Conservation (phyloP, 2,329 filamentous ascomycete genomes). For the Didymella glomerata region DNA sequence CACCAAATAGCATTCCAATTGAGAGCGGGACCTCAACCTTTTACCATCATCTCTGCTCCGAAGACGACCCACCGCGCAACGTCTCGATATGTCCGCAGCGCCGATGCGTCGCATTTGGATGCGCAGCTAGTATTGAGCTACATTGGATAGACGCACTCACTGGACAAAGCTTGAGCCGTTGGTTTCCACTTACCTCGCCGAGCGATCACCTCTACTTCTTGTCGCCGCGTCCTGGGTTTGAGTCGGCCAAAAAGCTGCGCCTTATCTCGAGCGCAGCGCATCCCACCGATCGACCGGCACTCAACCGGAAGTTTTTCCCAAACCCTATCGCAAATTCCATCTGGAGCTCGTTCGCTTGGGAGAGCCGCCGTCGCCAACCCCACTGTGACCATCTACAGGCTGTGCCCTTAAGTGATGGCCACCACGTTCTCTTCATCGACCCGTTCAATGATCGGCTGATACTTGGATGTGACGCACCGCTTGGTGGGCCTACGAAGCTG, state of each 20-base stretch:
- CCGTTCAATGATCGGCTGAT: conserved; percentile 64
- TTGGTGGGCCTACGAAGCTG: conserved; percentile 65
- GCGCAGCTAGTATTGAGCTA: conserved; percentile 68
- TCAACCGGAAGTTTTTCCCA: conserved; percentile 35
- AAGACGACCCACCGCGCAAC: conserved; percentile 70
- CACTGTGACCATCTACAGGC: conserved; percentile 68
- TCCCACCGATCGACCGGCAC: conserved; percentile 45
- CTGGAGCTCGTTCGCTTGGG: conserved; percentile 37
- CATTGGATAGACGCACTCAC: conserved; percentile 65
- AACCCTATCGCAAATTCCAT: conserved; percentile 29
- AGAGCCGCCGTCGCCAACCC: conserved; percentile 20
- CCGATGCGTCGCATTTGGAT: conserved; percentile 71
- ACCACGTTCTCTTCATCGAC: conserved; percentile 71
- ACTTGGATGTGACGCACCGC: conserved; percentile 68
- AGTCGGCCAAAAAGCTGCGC: conserved; percentile 65
- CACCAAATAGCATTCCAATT: conserved; percentile 32
- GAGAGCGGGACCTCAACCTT: conserved; percentile 50
- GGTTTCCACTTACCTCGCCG: conserved; percentile 64
- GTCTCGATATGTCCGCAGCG: conserved; percentile 72
- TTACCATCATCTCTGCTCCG: conserved; percentile 65
- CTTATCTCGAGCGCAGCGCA: conserved; percentile 69
- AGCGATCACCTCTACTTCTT: conserved; percentile 69
- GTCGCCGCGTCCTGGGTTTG: conserved; percentile 60
- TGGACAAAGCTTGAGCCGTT: conserved; percentile 61
- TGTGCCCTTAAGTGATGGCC: conserved; percentile 70